These are phyloP conservation scores for Solanum habrochaites DNA, from an alignment of 257 asterid genomes.

Conservation along the genomic window DNA sequence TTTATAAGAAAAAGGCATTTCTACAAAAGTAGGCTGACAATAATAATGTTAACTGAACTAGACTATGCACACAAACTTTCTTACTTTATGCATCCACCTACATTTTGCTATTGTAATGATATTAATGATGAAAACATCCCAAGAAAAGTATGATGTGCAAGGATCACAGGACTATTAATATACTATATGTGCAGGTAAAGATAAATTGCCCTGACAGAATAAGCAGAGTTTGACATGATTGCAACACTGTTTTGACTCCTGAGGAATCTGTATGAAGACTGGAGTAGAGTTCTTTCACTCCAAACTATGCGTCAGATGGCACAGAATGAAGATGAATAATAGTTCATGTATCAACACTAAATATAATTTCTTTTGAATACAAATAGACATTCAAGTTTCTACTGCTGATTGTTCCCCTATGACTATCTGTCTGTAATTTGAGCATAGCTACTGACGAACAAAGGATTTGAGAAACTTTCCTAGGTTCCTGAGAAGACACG, in stretches of 20 bases:
- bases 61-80: not conserved
- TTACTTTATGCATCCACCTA: not conserved
- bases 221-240: not conserved
- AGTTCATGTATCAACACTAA: not conserved
- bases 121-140: not conserved
- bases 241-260: not conserved
- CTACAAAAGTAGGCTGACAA: not conserved
- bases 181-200: not conserved
- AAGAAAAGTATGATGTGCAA: not conserved
- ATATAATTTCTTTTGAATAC: not conserved
- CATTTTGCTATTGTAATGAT: not conserved
- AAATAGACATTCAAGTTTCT: not conserved
- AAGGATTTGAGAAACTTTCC: not conserved
- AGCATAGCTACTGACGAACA: not conserved
- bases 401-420: not conserved
- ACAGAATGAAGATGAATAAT: not conserved
- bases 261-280: not conserved
- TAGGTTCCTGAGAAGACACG: not conserved
- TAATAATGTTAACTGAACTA: not conserved
- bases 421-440: not conserved
- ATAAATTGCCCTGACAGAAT: not conserved
- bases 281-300: not conserved
- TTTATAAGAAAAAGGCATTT: not conserved
- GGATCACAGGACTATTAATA: not conserved
- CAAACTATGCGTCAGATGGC: not conserved